Evolutionary conservation across 2,329 filamentous ascomycete genomes (phyloP), one percentile per base, ranked within the genome.

Genomic region (Ophiognomonia clavigignenti-juglandacearum): DNA sequence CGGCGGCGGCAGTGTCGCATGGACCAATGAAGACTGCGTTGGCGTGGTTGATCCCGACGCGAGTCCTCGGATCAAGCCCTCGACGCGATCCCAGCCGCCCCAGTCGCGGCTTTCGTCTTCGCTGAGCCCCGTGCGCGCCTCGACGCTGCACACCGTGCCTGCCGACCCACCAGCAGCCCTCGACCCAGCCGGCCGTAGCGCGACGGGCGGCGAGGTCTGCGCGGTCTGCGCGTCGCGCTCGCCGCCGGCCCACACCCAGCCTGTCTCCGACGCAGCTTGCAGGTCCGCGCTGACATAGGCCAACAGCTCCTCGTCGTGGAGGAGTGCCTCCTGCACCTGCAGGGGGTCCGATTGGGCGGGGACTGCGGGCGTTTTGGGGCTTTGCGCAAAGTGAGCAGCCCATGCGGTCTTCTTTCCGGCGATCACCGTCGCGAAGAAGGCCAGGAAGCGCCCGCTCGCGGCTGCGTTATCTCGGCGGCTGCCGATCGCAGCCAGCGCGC

Each of bases 251-350:
- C 91, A 96, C 4, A 91, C 78, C 92, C 92, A 97, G 11, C 84
- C 83, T 29, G 80, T 80, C 43, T 90, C 85, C 0, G 77, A 74
- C n/a, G 78, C 82, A 1, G 85, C 86, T 65, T 97, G 92, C 58
- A 95, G 73, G 65, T 97, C 93, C 0, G 85, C 87, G 24, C 87
- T 92, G 1, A 87, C 82, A 58, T 96, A 96, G 0, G 84, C 88
- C 23, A 97, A 70, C 56, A 97, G 77, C 62, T 96, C 92, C 61
- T 97, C 91, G 58, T 98, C 91, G 3, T 74, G 72, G 38, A 71
- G 40, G 16, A 76, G 56, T 1, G 62, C 59, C 4, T 73, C n/a
- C n/a, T n/a, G n/a, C n/a, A n/a, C 69, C 43, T 68, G 66, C 44
- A 57, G 54, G 44, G 42, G 54, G 37, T 50, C 59, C 40, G 50